Base-by-base conservation (phyloP, 352 stramenopile genomes). In the Phytophthora melonis region DNA sequence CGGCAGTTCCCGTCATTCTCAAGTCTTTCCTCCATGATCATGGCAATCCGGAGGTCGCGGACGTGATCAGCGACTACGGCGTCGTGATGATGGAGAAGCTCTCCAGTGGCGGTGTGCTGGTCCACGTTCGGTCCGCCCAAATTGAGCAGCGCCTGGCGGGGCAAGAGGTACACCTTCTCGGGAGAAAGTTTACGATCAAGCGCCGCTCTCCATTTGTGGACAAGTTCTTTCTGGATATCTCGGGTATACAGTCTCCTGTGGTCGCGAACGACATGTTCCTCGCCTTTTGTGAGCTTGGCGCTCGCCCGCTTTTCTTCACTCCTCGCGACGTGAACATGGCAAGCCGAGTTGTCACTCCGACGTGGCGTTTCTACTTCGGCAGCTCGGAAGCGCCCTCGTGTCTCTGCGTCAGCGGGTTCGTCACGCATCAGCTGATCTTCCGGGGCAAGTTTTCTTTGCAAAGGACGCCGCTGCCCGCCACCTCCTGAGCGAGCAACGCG, bases 141-240 rank as follows among this genome's bases (percentile, higher is more conserved):
- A 21, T 19, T 34, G 56, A 49, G 18, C 6, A 9, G 9, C 18
- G n/a, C 10, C 56, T 62, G 10, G 56, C 13, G 6, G 56, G 56
- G 8, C 56, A 62, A 52, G 56, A 62, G n/a, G 56, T 62, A 3
- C 18, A 32, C 0, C 34, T 62, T 11, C 10, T 62, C 6, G 56
- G 56, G 0, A n/a, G 56, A 1, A 62, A 34, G 9, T 62, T 62
- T 21, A 62, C 10, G 34, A 62, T 53, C 34, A 50, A 62, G n/a
- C 56, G 34, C 11, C 34, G 23, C 5, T 62, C 56, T 14, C 39
- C 39, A 1, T 36, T 62, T 11, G 10, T 49, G 32, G 32, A 62
- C 18, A 62, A 52, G 56, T 62, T 52, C n/a, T 62, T 62, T n/a
- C 19, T 62, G 32, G 56, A 62, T 23, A 32, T 62, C 6, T 62